Percentiles rank a stretch among this genome's conserved stretches.
phyloP scores from a whole-genome alignment of 78 protist genomes.

The Dictyostelium citrinum region DNA sequence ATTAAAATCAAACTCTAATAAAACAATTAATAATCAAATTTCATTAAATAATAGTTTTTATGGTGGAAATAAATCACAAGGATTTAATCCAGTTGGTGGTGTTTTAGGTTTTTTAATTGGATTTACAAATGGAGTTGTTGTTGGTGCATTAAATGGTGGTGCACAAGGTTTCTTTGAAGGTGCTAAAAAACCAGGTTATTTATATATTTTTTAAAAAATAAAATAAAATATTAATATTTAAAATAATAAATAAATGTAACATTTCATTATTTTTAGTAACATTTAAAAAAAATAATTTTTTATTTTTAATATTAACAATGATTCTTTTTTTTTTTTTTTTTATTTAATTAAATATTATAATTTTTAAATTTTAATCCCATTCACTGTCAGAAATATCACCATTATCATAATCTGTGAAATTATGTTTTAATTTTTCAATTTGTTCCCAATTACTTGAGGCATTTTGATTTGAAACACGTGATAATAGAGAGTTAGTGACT shows the following conservation, averaged over 20 bases:
- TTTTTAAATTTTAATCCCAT: neutral
- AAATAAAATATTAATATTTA: neutral
- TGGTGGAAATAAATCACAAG: neutral
- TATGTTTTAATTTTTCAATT: neutral
- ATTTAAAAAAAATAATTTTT: too few relatives aligned
- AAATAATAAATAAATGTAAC: too few relatives aligned
- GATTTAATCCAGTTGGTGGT: neutral
- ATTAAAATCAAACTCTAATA: neutral
- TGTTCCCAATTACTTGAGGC: neutral
- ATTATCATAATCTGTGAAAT: neutral
- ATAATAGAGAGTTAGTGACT: neutral
- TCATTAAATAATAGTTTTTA: neutral
- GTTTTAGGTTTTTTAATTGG: neutral
- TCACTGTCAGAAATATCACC: conserved; percentile 6
- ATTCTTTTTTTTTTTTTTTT: neutral
- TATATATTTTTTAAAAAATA: neutral
- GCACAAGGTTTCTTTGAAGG: neutral
- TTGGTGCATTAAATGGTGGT: neutral
- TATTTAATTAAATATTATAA: neutral
- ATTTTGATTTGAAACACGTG: conserved; percentile 14
- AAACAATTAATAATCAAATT: neutral
- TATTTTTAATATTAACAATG: neutral
- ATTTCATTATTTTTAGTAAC: too few relatives aligned
- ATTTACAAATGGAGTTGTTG: neutral
- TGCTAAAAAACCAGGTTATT: neutral